Evolutionary conservation across 2,329 filamentous ascomycete genomes (phyloP).

Genomic region (Clarireedia sp.): DNA sequence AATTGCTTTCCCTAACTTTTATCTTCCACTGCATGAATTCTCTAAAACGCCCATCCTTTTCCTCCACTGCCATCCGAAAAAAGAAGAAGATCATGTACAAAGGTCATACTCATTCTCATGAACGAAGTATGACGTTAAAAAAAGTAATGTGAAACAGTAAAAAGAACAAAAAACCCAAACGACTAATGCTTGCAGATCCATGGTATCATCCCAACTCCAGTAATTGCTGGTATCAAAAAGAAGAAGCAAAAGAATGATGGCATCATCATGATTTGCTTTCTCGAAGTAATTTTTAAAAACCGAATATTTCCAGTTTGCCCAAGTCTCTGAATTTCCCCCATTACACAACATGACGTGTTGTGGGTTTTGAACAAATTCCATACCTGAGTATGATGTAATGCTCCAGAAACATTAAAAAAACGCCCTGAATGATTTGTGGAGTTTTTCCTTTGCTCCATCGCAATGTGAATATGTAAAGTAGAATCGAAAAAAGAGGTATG

Average conservation of each 20-base stretch:
- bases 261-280: conserved; percentile 17
- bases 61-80: neutral
- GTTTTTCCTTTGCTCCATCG: neutral
- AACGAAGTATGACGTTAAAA: conserved; percentile 9
- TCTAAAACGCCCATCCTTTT: neutral
- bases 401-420: conserved; percentile 1
- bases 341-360: neutral
- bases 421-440: conserved; percentile 5
- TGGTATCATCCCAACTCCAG: conserved; percentile 28
- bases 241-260: conserved; percentile 10
- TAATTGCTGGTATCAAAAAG: conserved; percentile 19
- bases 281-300: conserved; percentile 11
- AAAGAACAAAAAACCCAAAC: conserved; percentile 10
- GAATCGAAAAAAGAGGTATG: neutral
- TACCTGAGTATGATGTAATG: conserved; percentile 1
- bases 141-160: neutral
- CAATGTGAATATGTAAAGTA: conserved; percentile 7
- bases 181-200: conserved; percentile 15
- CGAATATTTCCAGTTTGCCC: conserved; percentile 5
- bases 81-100: neutral
- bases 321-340: neutral
- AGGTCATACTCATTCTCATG: conserved; percentile 6
- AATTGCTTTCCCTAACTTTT: neutral
- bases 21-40: neutral
- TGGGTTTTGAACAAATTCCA: neutral